Evolutionary conservation across 129 eudicot species (phyloP).

Genomic region (Tagetes patula): DNA sequence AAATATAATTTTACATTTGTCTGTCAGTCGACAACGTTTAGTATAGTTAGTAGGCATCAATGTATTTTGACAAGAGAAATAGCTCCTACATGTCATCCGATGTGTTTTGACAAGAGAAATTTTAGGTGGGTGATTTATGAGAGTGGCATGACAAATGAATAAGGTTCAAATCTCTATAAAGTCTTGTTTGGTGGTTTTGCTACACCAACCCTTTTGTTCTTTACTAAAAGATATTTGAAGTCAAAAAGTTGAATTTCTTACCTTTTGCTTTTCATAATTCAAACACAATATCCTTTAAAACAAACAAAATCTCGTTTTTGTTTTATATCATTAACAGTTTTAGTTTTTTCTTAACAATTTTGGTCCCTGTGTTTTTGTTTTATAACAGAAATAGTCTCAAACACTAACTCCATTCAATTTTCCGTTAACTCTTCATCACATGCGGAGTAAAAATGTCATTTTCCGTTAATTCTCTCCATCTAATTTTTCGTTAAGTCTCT

Average conservation of each 20-base stretch:
- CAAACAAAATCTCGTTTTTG: not conserved
- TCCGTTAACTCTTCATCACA: no score
- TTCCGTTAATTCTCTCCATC: no score
- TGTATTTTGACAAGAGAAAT: not conserved
- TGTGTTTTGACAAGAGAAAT: not conserved
- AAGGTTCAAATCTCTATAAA: constrained; percentile 11
- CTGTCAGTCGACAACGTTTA: no score
- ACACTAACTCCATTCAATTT: no score
- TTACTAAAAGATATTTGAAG: constrained; percentile 25
- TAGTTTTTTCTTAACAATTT: no score
- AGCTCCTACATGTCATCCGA: no score
- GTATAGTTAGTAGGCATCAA: not conserved
- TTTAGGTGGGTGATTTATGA: constrained; percentile 22
- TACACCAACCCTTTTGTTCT: constrained; percentile 35
- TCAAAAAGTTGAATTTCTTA: constrained; percentile 12
- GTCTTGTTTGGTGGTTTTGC: constrained; percentile 31
- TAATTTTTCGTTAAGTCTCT: no score
- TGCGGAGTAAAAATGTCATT: no score
- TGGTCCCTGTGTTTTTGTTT: no score
- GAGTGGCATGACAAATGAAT: constrained; percentile 1
- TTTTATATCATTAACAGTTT: no score
- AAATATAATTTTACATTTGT: not conserved
- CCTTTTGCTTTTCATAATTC: constrained; percentile 6
- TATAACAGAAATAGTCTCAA: no score
- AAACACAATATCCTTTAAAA: not conserved